Base-by-base conservation (phyloP, 2,329 filamentous ascomycete genomes). In the Chaetomiaceae sp. region DNA sequence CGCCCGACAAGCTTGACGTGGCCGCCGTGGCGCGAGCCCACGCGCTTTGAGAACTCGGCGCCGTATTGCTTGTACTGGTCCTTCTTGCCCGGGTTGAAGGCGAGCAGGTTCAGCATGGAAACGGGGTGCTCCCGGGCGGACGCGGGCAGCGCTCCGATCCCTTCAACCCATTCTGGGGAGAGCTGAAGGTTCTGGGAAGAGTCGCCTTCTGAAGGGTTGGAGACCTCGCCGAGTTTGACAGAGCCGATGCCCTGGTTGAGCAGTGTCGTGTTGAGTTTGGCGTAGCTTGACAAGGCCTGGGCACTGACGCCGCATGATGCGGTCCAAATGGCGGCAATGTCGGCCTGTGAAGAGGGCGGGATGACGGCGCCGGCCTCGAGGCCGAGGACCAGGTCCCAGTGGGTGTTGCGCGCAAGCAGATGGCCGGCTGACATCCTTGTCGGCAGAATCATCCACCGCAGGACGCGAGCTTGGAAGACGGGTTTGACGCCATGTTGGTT, bases 61-160 rank as follows among this genome's bases (percentile, higher is more conserved):
- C 46, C 46, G 34, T 48, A 48, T 22, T 38, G 34, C 34, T 48
- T 48, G 46, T 48, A 48, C 23, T 48, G 46, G 22, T 38, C 46
- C 34, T 39, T 38, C 46, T 39, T 48, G 23, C 36, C 34, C 9
- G 46, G 46, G n/a, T 20, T 2, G 34, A 48, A 48, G 12, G 29
- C 20, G 27, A 46, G 43, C 9, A 36, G 19, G 43, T 46, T 47
- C 15, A 47, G 15, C 45, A 38, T 47, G 6, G 45, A 47, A n/a
- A 47, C 45, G 33, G 45, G 45, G 20, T 37, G 45, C 6, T 25
- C 19, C 31, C 45, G 45, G 22, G 15, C 34, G 34, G 46, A 20
- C 17, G 2, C 9, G 14, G 19, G 38, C 12, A 40, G 20, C 8
- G 38, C 11, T 8, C 17, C 27, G 9, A 31, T 31, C 27, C 27